Evolutionary conservation across 2,329 filamentous ascomycete genomes (phyloP), one percentile per base, ranked within the genome.

Genomic region (Arthrocladium fulminans): DNA sequence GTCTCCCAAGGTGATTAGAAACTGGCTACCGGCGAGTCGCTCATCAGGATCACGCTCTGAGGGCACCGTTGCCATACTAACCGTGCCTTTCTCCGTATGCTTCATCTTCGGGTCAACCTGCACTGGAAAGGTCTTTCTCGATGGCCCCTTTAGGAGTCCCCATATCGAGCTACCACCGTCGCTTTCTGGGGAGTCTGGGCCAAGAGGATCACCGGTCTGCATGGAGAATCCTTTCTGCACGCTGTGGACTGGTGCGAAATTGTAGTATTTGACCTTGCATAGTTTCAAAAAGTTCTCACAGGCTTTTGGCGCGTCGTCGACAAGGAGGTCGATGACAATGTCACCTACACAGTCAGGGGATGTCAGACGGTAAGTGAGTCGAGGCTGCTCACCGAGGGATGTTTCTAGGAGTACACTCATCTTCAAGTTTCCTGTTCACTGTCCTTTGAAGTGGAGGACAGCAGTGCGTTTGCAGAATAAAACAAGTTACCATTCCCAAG

Each of bases 201-300:
- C 90, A 46, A 97, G 81, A 10, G 90, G 90, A 62, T 97, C 92
- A 64, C 90, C 90, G 25, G 87, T 94, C 68, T 97, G 90, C 68
- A 95, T 95, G 52, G 89, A 94, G 69, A 96, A 97, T 68, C 88
- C 82, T 65, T 90, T 92, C 64, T 96, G 92, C 30, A 98, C 80
- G 57, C 84, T 88, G 70, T 96, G 87, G 47, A 97, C 73, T 22
- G 90, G 92, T 4, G 88, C 83, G 67, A 94, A 97, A 73, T 97
- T 97, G 80, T 96, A 98, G 72, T 97, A 98, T 73, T 96, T 98
- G 69, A 88, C 75, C 72, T 97, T 97, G 80, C 92, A 96, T 59
- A 98, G 86, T 76, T 98, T 97, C 49, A 98, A 74, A 67, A 98
- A 97, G 76, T 97, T 98, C 71, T 96, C 86, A 73, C 90, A 97